These are phyloP conservation scores for Floccularia luteovirens DNA, from an alignment of 768 basidiomycete species.

Conservation along the genomic window DNA sequence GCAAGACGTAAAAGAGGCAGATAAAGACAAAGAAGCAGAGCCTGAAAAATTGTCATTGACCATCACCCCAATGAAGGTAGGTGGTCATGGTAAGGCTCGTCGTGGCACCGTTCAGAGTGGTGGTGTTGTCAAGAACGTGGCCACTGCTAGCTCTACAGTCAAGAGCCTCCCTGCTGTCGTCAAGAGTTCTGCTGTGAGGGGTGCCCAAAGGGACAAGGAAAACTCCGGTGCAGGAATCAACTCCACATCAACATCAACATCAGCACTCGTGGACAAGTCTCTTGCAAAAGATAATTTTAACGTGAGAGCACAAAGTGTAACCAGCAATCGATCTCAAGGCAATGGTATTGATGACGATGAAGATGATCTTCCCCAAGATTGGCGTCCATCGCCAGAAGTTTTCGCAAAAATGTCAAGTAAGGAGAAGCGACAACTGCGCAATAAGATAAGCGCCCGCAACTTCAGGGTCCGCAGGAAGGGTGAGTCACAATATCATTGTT, in stretches of 20 bases:
- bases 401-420: slow-evolving; percentile 94
- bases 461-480: slow-evolving; percentile 95
- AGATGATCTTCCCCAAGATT: slow-evolving; percentile 62
- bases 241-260: not conserved
- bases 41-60: slow-evolving; percentile 32
- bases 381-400: slow-evolving; percentile 85
- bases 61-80: slow-evolving; percentile 47
- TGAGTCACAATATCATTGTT: slow-evolving; percentile 20
- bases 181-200: slow-evolving; percentile 8
- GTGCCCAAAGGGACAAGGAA: slow-evolving; percentile 3
- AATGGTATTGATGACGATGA: slow-evolving; percentile 34
- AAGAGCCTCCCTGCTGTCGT: slow-evolving; percentile 15
- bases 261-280: slow-evolving; percentile 7
- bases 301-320: not conserved
- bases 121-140: slow-evolving; percentile 58
- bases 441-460: slow-evolving; percentile 95
- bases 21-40: slow-evolving; percentile 16
- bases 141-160: slow-evolving; percentile 11
- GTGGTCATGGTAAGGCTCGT: slow-evolving; percentile 52
- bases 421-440: slow-evolving; percentile 92
- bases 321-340: slow-evolving; percentile 8
- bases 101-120: slow-evolving; percentile 69
- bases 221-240: not conserved
- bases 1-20: slow-evolving; percentile 15
- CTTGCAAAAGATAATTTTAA: slow-evolving; percentile 3